Percentiles rank a stretch among this genome's conserved stretches.
Evolutionary conservation across 1,284 basidiomycete genomes (phyloP).

Genomic region (Pascua guehoae): DNA sequence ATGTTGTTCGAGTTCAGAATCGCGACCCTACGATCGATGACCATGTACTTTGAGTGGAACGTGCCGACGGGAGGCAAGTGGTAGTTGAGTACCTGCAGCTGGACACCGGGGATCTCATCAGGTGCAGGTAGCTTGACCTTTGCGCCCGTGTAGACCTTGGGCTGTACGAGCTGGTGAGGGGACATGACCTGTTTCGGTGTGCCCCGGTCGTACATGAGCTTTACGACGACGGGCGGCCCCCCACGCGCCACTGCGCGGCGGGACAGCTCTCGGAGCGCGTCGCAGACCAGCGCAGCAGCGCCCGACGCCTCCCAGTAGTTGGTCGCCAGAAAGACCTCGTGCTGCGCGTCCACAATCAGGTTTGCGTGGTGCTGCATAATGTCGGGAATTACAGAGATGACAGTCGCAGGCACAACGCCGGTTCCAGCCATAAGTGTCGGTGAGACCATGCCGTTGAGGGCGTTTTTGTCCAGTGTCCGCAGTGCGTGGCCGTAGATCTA

Average conservation of each 20-base stretch:
- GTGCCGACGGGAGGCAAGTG: constrained; percentile 38
- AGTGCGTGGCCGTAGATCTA: constrained; percentile 25
- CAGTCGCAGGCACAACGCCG: constrained; percentile 27
- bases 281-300: constrained; percentile 18
- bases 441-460: constrained; percentile 26
- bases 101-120: constrained; percentile 16
- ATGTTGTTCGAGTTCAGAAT: constrained; percentile 61
- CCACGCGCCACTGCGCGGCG: constrained; percentile 21
- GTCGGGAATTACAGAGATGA: constrained; percentile 32
- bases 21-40: constrained; percentile 67
- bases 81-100: constrained; percentile 32
- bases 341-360: constrained; percentile 26
- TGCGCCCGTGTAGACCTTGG: constrained; percentile 5
- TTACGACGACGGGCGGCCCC: background rate
- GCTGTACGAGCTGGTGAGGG: constrained; percentile 21
- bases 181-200: constrained; percentile 14
- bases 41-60: constrained; percentile 70
- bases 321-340: constrained; percentile 33
- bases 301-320: constrained; percentile 33
- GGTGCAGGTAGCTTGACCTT: constrained; percentile 13
- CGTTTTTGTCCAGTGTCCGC: constrained; percentile 20
- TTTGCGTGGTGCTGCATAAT: constrained; percentile 36
- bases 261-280: constrained; percentile 32
- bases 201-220: constrained; percentile 31
- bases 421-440: constrained; percentile 23